Conservation (phyloP, 345 rosid genomes). For the Zanthoxylum bungeanum region DNA sequence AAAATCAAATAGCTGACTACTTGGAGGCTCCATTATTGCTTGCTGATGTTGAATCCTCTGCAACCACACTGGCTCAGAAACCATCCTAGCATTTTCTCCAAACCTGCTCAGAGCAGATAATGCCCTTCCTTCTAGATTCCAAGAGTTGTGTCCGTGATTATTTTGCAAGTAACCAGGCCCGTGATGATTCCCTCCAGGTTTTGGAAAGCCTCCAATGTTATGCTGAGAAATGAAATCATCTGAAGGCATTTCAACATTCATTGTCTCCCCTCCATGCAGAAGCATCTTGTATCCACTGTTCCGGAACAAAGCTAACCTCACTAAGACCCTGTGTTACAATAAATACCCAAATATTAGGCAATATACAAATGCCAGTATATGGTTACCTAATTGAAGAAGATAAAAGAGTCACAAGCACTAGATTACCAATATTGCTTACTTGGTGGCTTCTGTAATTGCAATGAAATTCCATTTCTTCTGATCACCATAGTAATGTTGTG, state of each 20-base stretch:
- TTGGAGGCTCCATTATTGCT: slow-evolving; percentile 49
- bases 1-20: slow-evolving; percentile 27
- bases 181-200: slow-evolving; percentile 22
- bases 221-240: slow-evolving; percentile 37
- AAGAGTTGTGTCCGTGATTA: slow-evolving; percentile 33
- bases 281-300: slow-evolving; percentile 88
- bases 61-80: slow-evolving; percentile 50
- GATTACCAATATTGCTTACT: slow-evolving; percentile 43
- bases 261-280: slow-evolving; percentile 85
- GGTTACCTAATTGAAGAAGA: slow-evolving; percentile 4
- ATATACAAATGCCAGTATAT: neutral
- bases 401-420: neutral
- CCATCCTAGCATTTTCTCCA: slow-evolving; percentile 71
- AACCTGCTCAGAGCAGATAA: slow-evolving; percentile 71
- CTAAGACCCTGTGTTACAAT: slow-evolving; percentile 53
- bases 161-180: slow-evolving; percentile 29
- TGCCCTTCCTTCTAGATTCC: slow-evolving; percentile 82
- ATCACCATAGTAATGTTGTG: slow-evolving; percentile 72
- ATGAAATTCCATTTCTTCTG: slow-evolving; percentile 86
- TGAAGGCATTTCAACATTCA: slow-evolving; percentile 48
- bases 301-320: slow-evolving; percentile 67
- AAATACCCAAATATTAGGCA: slow-evolving; percentile 13
- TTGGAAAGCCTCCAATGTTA: slow-evolving; percentile 18
- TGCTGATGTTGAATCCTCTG: slow-evolving; percentile 63
- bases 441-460: slow-evolving; percentile 73